These are phyloP conservation scores for Dipteronia dyeriana DNA, from an alignment of 345 rosid species.

Conservation along the genomic window DNA sequence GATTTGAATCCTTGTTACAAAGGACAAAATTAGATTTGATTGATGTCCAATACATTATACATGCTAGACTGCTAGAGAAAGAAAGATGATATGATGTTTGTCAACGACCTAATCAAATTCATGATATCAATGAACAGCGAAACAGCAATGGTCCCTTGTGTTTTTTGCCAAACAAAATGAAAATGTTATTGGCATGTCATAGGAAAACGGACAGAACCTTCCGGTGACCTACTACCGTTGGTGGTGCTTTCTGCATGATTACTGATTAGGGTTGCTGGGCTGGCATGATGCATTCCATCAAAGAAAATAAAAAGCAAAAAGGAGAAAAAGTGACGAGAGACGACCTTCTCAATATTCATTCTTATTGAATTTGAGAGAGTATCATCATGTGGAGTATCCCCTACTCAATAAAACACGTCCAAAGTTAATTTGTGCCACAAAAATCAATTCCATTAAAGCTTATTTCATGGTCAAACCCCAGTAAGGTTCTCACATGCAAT, in stretches of 20 bases:
- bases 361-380: background rate
- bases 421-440: conserved; percentile 24
- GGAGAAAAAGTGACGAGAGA: background rate
- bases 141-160: too few relatives aligned
- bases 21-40: background rate
- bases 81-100: too few relatives aligned
- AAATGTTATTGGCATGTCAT: background rate
- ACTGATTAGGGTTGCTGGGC: conserved; percentile 8
- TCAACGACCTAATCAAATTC: too few relatives aligned
- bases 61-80: too few relatives aligned
- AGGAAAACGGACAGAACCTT: conserved; percentile 11
- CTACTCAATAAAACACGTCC: conserved; percentile 19
- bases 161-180: background rate
- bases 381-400: conserved; percentile 25
- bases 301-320: background rate
- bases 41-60: background rate
- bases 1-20: too few relatives aligned
- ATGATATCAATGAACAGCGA: too few relatives aligned
- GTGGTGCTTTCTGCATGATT: conserved; percentile 15
- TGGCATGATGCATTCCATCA: background rate
- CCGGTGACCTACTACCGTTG: background rate
- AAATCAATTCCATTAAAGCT: background rate
- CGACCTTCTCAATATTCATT: conserved; percentile 1
- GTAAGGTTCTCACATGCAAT: conserved; percentile 32
- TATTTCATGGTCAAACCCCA: conserved; percentile 38